Percentiles rank a stretch among this genome's conserved stretches.
Conservation (phyloP, 2,329 filamentous ascomycete species). For the Knoxdaviesia proteae region DNA sequence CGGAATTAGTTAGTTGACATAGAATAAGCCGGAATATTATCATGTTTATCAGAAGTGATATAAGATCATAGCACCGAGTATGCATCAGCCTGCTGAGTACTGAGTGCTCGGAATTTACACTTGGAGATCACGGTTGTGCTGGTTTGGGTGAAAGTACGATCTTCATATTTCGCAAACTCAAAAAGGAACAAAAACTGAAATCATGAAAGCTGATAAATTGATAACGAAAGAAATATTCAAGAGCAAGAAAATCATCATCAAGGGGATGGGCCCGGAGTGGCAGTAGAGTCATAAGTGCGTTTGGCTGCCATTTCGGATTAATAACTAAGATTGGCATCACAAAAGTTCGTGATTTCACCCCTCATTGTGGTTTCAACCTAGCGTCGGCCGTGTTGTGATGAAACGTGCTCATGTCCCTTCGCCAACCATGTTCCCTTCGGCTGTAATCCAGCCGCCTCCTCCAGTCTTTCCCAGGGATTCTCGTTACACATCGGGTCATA, state of each 20-base stretch:
- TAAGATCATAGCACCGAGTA: no score
- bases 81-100: no score
- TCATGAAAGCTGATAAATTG: no score
- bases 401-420: constrained; percentile 8
- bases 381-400: not conserved
- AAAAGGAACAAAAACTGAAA: no score
- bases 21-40: no score
- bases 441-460: constrained; percentile 22
- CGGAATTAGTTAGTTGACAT: no score
- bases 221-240: not conserved
- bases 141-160: no score
- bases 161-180: no score
- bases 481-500: constrained; percentile 49
- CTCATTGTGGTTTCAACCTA: not conserved
- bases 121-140: no score
- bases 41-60: no score
- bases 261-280: not conserved
- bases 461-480: constrained; percentile 49
- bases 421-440: constrained; percentile 24
- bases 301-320: not conserved
- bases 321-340: not conserved
- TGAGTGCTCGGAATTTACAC: no score
- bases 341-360: not conserved
- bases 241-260: not conserved
- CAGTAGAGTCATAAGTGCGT: not conserved